phyloP scores from a whole-genome alignment of 164 flowering plant genomes.

The Liquidambar formosana region DNA sequence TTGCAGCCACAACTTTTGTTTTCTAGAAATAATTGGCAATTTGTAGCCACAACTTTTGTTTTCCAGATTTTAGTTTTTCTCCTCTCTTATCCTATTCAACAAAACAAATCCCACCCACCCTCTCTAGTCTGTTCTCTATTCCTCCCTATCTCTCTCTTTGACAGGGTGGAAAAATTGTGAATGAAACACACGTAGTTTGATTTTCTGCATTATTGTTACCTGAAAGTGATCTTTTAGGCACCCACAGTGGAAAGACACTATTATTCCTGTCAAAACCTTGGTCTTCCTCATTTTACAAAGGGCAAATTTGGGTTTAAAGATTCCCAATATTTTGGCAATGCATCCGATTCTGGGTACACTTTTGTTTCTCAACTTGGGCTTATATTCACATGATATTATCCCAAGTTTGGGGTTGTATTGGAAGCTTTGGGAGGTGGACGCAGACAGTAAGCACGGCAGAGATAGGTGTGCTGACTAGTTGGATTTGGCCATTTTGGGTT shows the following conservation, averaged over 20 bases:
- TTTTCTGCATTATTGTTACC: slow-evolving; percentile 8
- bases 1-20: slow-evolving; percentile 66
- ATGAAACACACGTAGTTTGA: slow-evolving; percentile 13
- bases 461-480: slow-evolving; percentile 2
- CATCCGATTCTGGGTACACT: background rate
- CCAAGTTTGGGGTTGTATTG: slow-evolving; percentile 1
- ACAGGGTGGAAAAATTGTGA: slow-evolving; percentile 17
- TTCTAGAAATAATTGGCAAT: background rate
- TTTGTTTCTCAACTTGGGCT: too few species aligned
- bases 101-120: slow-evolving; percentile 28
- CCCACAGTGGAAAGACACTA: background rate
- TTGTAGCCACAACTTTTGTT: slow-evolving; percentile 7
- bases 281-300: background rate
- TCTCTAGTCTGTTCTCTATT: slow-evolving; percentile 34
- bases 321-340: background rate
- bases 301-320: background rate
- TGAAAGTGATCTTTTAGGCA: slow-evolving; percentile 3
- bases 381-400: background rate
- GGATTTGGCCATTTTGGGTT: slow-evolving; percentile 7
- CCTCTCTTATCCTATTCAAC: slow-evolving; percentile 24
- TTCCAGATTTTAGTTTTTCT: slow-evolving; percentile 12
- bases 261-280: background rate
- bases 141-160: slow-evolving; percentile 16
- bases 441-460: slow-evolving; percentile 11
- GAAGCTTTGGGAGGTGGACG: background rate